Percentiles rank a stretch among this genome's conserved stretches.
Conservation (phyloP, 176 grass and related monocot species). For the Triticum turgidum region DNA sequence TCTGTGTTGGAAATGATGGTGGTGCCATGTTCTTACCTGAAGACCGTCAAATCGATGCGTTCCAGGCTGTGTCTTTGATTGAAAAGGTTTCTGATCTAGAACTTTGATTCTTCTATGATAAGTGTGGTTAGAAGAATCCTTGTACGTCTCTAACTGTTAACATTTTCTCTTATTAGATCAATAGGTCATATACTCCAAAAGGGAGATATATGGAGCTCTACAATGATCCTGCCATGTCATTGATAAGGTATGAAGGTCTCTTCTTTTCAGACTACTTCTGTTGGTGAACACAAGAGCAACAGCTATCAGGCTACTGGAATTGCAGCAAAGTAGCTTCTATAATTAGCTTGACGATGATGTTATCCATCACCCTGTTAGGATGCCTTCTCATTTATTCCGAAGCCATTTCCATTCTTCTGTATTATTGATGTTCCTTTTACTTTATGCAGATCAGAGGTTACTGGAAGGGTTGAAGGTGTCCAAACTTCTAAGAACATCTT, state of each 20-base stretch:
- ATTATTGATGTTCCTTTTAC: conserved; percentile 24
- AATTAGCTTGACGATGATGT: neutral
- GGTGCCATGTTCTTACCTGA: conserved; percentile 72
- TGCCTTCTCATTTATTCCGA: neutral
- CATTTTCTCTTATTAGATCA: conserved; percentile 47
- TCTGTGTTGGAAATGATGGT: conserved; percentile 61
- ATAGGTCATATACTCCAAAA: conserved; percentile 57
- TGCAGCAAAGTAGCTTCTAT: neutral
- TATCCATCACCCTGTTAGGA: conserved; percentile 6
- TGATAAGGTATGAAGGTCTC: conserved; percentile 62
- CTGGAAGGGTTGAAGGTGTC: conserved; percentile 75
- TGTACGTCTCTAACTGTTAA: neutral
- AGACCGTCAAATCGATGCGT: conserved; percentile 81
- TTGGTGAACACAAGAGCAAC: neutral
- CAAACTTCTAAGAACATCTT: conserved; percentile 80
- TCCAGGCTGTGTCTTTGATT: conserved; percentile 75
- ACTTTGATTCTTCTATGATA: conserved; percentile 5
- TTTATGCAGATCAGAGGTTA: conserved; percentile 60
- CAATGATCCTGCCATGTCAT: conserved; percentile 73
- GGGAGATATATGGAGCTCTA: conserved; percentile 87
- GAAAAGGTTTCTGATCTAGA: conserved; percentile 58
- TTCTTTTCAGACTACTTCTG: conserved; percentile 18
- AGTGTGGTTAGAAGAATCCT: neutral
- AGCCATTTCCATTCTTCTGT: neutral
- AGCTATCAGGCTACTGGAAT: neutral